Percentiles rank a stretch among this genome's conserved stretches.
Evolutionary conservation across 352 stramenopile genomes (phyloP).

Genomic region (Pythium sp.): DNA sequence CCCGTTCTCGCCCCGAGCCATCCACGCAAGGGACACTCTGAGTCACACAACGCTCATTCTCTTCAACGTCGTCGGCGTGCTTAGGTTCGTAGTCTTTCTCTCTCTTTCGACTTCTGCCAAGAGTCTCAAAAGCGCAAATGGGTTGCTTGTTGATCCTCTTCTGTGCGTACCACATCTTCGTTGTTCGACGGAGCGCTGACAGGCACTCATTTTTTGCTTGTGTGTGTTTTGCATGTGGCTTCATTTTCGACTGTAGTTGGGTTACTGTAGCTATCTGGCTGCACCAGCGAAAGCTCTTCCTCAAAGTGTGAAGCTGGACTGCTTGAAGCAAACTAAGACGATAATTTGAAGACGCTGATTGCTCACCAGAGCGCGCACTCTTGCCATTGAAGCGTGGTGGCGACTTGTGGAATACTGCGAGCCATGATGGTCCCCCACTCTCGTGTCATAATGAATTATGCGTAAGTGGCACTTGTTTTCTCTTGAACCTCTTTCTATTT

Average conservation of each 20-base stretch:
- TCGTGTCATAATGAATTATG: background rate
- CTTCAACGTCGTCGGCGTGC: conserved; percentile 44
- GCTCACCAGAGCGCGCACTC: background rate
- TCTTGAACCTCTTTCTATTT: background rate
- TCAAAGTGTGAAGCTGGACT: conserved; percentile 21
- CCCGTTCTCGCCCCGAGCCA: conserved; percentile 38
- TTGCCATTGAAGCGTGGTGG: background rate
- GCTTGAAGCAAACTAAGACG: background rate
- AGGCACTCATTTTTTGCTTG: conserved; percentile 1
- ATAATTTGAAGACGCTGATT: background rate
- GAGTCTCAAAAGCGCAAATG: background rate
- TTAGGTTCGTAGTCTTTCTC: conserved; percentile 25
- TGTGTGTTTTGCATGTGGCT: conserved; percentile 5
- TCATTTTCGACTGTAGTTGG: conserved; percentile 25
- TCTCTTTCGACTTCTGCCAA: background rate
- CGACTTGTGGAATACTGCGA: background rate
- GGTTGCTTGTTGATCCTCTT: background rate
- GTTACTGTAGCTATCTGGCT: conserved; percentile 36
- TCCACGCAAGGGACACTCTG: conserved; percentile 15
- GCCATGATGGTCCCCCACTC: background rate
- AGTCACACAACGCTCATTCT: conserved; percentile 34
- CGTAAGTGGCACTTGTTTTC: background rate
- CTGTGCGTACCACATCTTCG: background rate
- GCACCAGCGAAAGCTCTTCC: conserved; percentile 23
- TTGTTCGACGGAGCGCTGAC: background rate